These are phyloP conservation scores for Globisporangium cederbergense DNA, from an alignment of 352 stramenopile species.

Conservation along the genomic window DNA sequence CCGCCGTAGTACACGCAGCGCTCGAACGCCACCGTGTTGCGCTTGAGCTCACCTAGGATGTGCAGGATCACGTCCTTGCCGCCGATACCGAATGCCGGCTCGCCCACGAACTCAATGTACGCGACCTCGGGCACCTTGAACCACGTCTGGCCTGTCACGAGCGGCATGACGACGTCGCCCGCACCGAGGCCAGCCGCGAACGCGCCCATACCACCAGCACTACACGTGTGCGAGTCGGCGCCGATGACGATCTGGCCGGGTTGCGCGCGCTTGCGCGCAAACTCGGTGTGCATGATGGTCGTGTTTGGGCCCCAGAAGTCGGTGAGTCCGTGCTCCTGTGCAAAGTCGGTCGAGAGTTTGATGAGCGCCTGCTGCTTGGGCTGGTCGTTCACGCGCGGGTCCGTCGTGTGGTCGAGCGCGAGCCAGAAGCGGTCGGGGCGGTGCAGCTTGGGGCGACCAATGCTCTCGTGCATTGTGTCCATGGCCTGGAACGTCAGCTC, in stretches of 20 bases:
- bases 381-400: conserved; percentile 74
- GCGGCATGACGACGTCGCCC: conserved; percentile 78
- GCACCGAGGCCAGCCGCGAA: conserved; percentile 72
- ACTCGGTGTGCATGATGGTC: conserved; percentile 87
- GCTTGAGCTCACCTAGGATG: conserved; percentile 75
- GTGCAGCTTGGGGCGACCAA: conserved; percentile 66
- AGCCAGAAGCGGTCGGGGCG: conserved; percentile 83
- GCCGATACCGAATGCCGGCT: conserved; percentile 64
- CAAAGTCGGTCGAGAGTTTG: conserved; percentile 75
- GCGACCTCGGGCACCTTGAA: conserved; percentile 80
- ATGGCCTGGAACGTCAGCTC: conserved; percentile 83
- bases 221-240: conserved; percentile 76
- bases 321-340: conserved; percentile 59
- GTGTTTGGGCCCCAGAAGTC: conserved; percentile 83
- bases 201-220: conserved; percentile 67
- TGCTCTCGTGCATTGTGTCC: conserved; percentile 76
- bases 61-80: conserved; percentile 82
- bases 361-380: conserved; percentile 80
- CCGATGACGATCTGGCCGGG: conserved; percentile 84
- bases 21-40: conserved; percentile 82
- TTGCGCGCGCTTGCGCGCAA: conserved; percentile 74
- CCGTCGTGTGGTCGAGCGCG: conserved; percentile 77
- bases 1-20: conserved; percentile 78
- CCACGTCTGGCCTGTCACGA: conserved; percentile 83
- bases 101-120: conserved; percentile 77